These are phyloP conservation scores for Rubroboletus pulcherrimus DNA, from an alignment of 768 basidiomycete species.

Conservation along the genomic window DNA sequence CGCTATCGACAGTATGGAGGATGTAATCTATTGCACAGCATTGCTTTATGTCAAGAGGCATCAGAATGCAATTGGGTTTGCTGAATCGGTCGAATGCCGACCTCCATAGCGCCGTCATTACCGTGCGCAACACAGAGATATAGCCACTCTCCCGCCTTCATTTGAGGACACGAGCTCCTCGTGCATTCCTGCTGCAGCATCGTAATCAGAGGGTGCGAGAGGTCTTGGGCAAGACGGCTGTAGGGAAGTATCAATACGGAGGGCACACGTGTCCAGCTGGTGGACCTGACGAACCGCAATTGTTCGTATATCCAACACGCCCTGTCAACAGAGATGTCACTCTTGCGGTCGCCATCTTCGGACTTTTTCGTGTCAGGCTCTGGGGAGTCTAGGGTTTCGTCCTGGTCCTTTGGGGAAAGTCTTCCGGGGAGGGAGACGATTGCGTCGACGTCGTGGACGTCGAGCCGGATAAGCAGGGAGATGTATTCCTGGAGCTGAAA, in stretches of 20 bases:
- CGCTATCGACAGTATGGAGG: constrained; percentile 87
- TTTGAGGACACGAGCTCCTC: constrained; percentile 83
- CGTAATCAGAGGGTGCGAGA: constrained; percentile 81
- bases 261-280: background rate
- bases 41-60: constrained; percentile 46
- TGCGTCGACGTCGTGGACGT: constrained; percentile 84
- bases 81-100: constrained; percentile 29
- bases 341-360: constrained; percentile 31
- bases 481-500: constrained; percentile 97
- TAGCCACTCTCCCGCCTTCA: constrained; percentile 99
- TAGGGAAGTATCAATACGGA: background rate
- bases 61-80: constrained; percentile 15
- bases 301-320: constrained; percentile 84
- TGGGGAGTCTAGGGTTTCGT: constrained; percentile 22
- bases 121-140: constrained; percentile 96
- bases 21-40: constrained; percentile 99
- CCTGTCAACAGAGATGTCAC: constrained; percentile 66
- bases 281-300: constrained; percentile 38
- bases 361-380: constrained; percentile 30
- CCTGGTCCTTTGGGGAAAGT: constrained; percentile 22
- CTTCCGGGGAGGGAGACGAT: constrained; percentile 76
- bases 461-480: constrained; percentile 74
- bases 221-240: constrained; percentile 84
- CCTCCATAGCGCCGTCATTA: constrained; percentile 84
- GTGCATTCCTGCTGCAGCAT: constrained; percentile 86